Evolutionary conservation across 2,329 filamentous ascomycete species (phyloP).

Genomic region (Podosphaera xanthii): DNA sequence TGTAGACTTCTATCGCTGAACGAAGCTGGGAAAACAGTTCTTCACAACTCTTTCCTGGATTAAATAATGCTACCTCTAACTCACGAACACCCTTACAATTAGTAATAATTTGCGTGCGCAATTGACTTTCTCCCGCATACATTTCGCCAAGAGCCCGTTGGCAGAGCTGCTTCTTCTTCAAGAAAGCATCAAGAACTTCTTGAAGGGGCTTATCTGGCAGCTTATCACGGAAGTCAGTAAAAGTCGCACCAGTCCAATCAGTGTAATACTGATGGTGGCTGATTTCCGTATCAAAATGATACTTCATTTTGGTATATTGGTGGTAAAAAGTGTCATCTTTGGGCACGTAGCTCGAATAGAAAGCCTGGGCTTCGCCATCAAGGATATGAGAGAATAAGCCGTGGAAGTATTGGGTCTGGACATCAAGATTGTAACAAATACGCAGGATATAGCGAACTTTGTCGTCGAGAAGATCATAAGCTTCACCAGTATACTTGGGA

Average conservation of each 20-base stretch:
- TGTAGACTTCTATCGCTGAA: not conserved
- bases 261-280: not conserved
- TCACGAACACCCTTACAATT: not conserved
- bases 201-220: not conserved
- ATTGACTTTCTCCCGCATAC: not conserved
- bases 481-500: not conserved
- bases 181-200: not conserved
- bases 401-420: too few relatives aligned
- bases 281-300: not conserved
- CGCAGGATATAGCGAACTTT: too few relatives aligned
- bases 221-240: not conserved
- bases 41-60: too few relatives aligned
- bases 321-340: not conserved
- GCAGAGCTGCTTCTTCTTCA: too few relatives aligned
- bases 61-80: too few relatives aligned
- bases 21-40: too few relatives aligned
- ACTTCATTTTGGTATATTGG: not conserved
- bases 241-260: not conserved
- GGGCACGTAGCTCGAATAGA: not conserved
- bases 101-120: not conserved
- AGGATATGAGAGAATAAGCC: too few relatives aligned
- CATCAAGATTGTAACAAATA: too few relatives aligned
- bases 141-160: too few relatives aligned
- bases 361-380: not conserved
- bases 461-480: not conserved